These are phyloP conservation scores for Pseudisothecium myosuroides DNA, from an alignment of 225 moss, liverwort and hornwort species.

Conservation along the genomic window DNA sequence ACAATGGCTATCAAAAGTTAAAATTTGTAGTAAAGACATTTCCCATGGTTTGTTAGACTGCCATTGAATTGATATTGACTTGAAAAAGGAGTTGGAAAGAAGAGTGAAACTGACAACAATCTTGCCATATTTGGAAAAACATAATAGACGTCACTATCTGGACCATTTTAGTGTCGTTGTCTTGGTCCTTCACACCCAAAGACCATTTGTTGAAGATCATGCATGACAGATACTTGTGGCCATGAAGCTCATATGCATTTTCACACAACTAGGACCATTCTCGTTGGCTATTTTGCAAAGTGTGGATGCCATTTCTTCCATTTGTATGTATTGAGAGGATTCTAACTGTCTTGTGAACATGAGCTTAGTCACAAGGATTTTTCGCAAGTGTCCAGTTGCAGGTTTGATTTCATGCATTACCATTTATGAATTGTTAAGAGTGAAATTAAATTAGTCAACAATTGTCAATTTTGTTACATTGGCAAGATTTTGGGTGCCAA, in stretches of 20 bases:
- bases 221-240: not conserved
- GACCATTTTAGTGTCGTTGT: not conserved
- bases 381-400: not conserved
- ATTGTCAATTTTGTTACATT: no score
- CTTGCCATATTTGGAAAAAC: not conserved
- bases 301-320: not conserved
- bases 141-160: not conserved
- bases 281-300: not conserved
- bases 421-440: not conserved
- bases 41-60: fast-evolving
- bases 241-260: not conserved
- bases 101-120: not conserved
- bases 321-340: not conserved
- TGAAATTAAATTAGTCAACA: not conserved
- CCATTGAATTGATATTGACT: not conserved
- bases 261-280: not conserved
- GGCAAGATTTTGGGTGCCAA: no score
- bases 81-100: not conserved
- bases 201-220: not conserved
- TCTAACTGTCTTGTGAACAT: not conserved
- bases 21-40: not conserved
- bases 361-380: not conserved
- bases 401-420: not conserved
- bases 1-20: not conserved
- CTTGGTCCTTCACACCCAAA: not conserved